A percentile compares a stretch with the other conserved stretches of the same genome.
Evolutionary conservation across 345 rosid genomes (phyloP).

Genomic region (Geranium rotundifolium): DNA sequence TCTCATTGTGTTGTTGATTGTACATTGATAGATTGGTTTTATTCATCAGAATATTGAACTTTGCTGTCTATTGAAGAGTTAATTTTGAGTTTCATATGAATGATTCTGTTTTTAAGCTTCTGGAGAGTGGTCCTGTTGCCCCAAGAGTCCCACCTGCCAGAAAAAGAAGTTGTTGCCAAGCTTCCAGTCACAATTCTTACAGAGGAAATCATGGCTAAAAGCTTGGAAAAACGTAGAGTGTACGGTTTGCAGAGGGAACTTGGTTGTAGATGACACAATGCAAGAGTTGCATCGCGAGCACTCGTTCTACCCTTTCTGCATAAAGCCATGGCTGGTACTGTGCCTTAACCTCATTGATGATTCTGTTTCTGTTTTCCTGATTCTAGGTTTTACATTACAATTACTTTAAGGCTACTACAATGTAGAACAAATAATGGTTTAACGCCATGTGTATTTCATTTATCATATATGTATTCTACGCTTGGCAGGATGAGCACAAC

Average conservation of each 20-base stretch:
- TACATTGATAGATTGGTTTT: no score
- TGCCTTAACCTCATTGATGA: background rate
- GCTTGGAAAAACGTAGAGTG: constrained; percentile 61
- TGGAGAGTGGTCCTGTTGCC: constrained; percentile 32
- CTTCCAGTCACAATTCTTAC: constrained; percentile 59
- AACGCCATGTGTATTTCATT: no score
- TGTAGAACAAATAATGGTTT: no score
- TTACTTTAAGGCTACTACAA: no score
- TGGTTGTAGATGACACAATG: constrained; percentile 66
- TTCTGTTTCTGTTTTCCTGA: background rate
- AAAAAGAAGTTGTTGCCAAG: constrained; percentile 76
- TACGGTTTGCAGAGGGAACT: constrained; percentile 79
- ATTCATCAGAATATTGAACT: no score
- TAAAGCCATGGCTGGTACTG: constrained; percentile 96
- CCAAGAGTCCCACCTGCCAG: constrained; percentile 91
- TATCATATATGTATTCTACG: no score
- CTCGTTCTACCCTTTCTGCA: constrained; percentile 84
- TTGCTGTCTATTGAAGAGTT: background rate
- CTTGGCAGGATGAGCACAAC: constrained; percentile 77
- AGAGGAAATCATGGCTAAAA: constrained; percentile 48
- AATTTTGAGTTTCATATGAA: background rate
- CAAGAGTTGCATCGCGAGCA: constrained; percentile 96
- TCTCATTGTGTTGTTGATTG: no score
- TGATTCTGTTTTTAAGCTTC: constrained; percentile 20
- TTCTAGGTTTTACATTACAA: no score